These are phyloP conservation scores for Amoeboaphelidium protococcarum DNA, from an alignment of 371 early-diverging fungal species.

Conservation along the genomic window DNA sequence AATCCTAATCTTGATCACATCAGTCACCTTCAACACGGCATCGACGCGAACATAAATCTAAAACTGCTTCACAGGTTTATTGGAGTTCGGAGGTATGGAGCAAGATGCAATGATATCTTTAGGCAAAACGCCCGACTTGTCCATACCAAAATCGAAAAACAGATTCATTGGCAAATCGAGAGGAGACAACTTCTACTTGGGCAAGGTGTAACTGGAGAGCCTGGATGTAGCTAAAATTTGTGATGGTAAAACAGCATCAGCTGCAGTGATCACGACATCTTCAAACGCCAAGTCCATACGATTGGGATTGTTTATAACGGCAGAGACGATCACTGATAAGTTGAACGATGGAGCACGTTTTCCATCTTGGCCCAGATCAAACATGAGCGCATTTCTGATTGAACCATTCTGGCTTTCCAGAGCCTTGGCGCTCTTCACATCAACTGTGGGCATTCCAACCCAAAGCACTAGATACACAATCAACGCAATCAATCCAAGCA, in stretches of 20 bases:
- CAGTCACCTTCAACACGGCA: neutral
- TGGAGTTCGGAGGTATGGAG: neutral
- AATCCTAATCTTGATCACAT: neutral
- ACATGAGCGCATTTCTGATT: too few species aligned
- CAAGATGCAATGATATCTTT: neutral
- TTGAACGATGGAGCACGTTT: neutral
- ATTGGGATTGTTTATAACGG: neutral
- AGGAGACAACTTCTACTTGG: neutral
- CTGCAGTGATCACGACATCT: neutral
- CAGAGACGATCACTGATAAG: neutral
- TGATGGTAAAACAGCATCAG: neutral
- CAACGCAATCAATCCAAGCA: neutral
- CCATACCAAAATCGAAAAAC: neutral
- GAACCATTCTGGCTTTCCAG: too few species aligned
- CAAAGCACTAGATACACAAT: neutral
- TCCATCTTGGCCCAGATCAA: neutral
- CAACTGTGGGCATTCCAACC: neutral
- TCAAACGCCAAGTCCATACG: neutral
- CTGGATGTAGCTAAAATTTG: neutral
- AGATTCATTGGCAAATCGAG: neutral
- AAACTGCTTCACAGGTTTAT: neutral
- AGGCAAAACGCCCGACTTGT: neutral
- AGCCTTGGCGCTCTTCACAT: neutral
- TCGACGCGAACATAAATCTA: neutral
- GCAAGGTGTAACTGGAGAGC: neutral